Base-by-base conservation (phyloP, 345 rosid species). In the Salix koriyanagi region DNA sequence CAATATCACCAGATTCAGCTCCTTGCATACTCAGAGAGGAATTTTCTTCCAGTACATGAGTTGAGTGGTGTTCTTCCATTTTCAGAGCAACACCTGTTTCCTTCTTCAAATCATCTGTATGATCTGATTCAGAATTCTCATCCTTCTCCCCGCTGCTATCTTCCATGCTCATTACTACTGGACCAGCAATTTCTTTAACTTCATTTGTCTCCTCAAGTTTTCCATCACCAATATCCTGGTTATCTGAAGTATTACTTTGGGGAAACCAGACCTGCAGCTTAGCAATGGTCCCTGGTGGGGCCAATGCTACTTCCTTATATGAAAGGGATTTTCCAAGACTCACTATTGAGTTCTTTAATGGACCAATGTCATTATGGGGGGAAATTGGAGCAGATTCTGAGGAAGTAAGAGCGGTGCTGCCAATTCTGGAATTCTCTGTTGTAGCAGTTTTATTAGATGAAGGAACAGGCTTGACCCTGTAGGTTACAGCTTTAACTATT, bases 221-320 rank as follows among this genome's bases (percentile, higher is more conserved):
- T 73, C 58, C 82, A 76, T 19, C 58, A 56, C 39, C 32, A 15
- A 54, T 72, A 76, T 85, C 90, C 80, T 61, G 85, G 69, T 90
- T 87, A 79, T 85, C 87, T 71, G 80, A 76, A 71, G 36, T 79
- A 79, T 90, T 88, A 70, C 65, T 80, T 77, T 84, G 84, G 28
- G 90, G 87, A 69, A 72, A 79, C 89, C 90, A 85, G 56, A 84
- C 83, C 74, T 92, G 96, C 85, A 90, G 78, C 81, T 83, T 89
- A 67, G 93, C 83, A 81, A 96, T 90, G 46, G 91, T 87, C 46
- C 99, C 99, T 72, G 97, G 98, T 7, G 98, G 99, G 42, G 99
- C 96, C 84, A 96, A 56, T 75, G 99, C 98, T 71, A 96, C 98
- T 85, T 96, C 99, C 88, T 91, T 96, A 87, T 96, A 96, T 69